Evolutionary conservation across 805 yeast species (phyloP), one percentile per base, ranked within the genome.

Genomic region (Kodamaea hsintzibuensis): DNA sequence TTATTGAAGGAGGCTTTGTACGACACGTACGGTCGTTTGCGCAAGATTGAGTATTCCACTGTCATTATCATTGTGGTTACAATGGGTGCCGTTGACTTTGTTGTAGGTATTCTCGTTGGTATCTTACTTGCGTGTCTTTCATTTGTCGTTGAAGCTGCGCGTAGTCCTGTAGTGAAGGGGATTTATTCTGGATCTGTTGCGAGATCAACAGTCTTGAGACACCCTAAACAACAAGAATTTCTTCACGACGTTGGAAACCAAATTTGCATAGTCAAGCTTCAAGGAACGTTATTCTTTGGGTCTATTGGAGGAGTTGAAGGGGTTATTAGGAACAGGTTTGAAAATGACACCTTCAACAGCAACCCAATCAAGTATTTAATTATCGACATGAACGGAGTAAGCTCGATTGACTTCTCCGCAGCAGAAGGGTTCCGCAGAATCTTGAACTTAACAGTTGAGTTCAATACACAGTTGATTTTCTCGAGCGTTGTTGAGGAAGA

Each of bases 51-150:
- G 69, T 95, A 95, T 67, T 60, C 82, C 33, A 95, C 99, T 2
- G 87, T 95, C 55, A 69, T 88, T 8, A 84, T 87, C 7, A 95
- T 95, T 60, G 96, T 96, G n/a, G 72, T 91, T 30, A 86, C 92
- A 0, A 95, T 95, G 98, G 98, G 98, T 2, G 85, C 88, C 1
- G 87, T 90, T 81, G 99, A 95, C 72, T 95, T 95, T 68, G 98
- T 95, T 8, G 81, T 85, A 59, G 99, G 99, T 55, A 90, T 95
- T 30, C 73, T 93, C 53, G 92, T 87, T 16, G 99, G 99, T 48
- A 88, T 93, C 22, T 74, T 95, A 37, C 77, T 95, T 52, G 98
- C 99, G 0, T 92, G 97, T 67, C 81, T 93, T 62, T 88, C 95
- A n/a, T 95, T 92, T 73, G 90, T 95, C n/a, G 87, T 92, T 47